Evolutionary conservation across 192 early-diverging fungal species (phyloP).

Genomic region (Chytriomyces hyalinus): DNA sequence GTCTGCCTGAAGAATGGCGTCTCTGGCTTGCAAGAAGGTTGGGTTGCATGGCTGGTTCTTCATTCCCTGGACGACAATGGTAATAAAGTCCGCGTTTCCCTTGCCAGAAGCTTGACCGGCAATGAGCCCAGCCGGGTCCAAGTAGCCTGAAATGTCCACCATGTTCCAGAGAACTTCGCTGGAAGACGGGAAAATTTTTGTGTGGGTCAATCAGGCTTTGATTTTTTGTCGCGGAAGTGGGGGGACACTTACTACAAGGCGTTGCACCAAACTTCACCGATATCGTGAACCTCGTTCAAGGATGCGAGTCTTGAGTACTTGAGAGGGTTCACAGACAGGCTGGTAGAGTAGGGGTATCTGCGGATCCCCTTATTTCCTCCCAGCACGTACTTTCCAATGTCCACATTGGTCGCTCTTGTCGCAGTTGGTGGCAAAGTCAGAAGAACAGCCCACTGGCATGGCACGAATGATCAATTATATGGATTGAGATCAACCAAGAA

Average conservation of each 20-base stretch:
- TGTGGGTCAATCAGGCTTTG: no score
- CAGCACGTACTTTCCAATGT: slow-evolving; percentile 52
- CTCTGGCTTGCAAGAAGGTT: slow-evolving; percentile 51
- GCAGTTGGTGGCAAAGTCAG: slow-evolving; percentile 34
- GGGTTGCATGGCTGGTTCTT: slow-evolving; percentile 59
- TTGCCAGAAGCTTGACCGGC: slow-evolving; percentile 28
- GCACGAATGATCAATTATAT: neutral
- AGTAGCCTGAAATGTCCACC: slow-evolving; percentile 45
- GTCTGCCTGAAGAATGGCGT: slow-evolving; percentile 52
- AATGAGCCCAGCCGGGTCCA: slow-evolving; percentile 22
- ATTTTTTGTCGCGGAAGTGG: no score
- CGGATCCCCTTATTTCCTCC: slow-evolving; percentile 50
- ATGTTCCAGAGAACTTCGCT: slow-evolving; percentile 70
- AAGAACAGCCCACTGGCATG: slow-evolving; percentile 64
- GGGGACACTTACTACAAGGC: slow-evolving; percentile 23
- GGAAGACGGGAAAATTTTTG: slow-evolving; percentile 55
- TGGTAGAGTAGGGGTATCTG: slow-evolving; percentile 66
- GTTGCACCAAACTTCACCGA: slow-evolving; percentile 67
- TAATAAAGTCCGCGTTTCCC: slow-evolving; percentile 45
- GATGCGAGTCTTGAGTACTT: slow-evolving; percentile 39
- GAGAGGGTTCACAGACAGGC: slow-evolving; percentile 45
- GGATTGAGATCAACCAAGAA: neutral
- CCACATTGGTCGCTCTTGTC: slow-evolving; percentile 50
- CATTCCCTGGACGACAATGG: slow-evolving; percentile 53
- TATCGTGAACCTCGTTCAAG: slow-evolving; percentile 54